These are phyloP conservation scores for Tulasnella sp. DNA, from an alignment of 768 basidiomycete genomes.

Conservation along the genomic window DNA sequence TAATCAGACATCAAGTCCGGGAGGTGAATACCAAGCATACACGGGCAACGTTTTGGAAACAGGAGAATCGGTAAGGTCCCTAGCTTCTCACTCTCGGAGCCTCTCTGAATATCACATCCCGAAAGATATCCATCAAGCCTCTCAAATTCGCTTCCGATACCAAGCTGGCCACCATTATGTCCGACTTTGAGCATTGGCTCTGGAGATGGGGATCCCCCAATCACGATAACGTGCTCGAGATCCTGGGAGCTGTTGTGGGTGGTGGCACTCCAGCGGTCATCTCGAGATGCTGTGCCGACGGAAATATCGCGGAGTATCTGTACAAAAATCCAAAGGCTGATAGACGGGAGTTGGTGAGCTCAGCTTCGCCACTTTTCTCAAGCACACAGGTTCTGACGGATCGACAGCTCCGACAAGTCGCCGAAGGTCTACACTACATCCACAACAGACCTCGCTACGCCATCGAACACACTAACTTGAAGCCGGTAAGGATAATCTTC, in stretches of 20 bases:
- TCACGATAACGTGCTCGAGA: neutral
- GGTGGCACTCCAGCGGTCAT: neutral
- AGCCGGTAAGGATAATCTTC: neutral
- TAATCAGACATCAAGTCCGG: neutral
- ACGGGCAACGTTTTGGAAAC: neutral
- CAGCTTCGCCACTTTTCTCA: neutral
- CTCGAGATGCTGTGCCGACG: neutral
- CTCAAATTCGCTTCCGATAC: neutral
- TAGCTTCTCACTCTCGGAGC: neutral
- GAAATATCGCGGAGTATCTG: neutral
- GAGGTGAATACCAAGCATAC: neutral
- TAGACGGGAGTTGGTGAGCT: neutral
- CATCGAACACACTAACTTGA: neutral
- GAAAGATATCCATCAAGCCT: neutral
- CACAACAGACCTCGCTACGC: neutral
- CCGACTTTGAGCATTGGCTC: neutral
- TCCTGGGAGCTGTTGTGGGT: neutral
- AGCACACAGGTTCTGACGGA: neutral
- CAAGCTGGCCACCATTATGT: neutral
- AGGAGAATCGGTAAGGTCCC: neutral
- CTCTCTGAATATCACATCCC: neutral
- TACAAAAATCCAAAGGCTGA: neutral
- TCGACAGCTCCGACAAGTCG: neutral
- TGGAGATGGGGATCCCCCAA: neutral
- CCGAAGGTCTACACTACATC: neutral